Conservation (phyloP, 768 basidiomycete species). For the Gymnopilus dilepis region DNA sequence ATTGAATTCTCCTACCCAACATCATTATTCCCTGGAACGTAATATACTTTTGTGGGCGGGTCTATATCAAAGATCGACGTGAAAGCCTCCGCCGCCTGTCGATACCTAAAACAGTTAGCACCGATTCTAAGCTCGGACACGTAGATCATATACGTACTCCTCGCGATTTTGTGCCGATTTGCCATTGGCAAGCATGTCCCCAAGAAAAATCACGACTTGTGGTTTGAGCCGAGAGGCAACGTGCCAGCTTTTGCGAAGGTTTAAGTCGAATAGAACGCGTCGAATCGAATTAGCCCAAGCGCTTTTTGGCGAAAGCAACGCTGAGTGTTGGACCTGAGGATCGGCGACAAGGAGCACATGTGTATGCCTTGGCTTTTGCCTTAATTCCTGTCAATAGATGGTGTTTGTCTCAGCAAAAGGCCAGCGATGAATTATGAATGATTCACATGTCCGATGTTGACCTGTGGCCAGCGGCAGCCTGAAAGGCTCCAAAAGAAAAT, state of each 20-base stretch:
- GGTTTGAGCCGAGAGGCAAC: constrained; percentile 61
- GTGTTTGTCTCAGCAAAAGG: not conserved
- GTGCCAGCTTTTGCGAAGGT: constrained; percentile 75
- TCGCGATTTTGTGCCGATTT: constrained; percentile 52
- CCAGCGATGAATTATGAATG: constrained; percentile 5
- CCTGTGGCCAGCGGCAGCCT: constrained; percentile 64
- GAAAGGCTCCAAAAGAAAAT: constrained; percentile 63
- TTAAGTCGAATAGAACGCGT: constrained; percentile 56
- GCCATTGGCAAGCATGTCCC: constrained; percentile 77
- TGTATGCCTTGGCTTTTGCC: constrained; percentile 34
- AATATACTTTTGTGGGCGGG: constrained; percentile 49
- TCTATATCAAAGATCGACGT: constrained; percentile 59
- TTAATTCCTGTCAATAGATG: constrained; percentile 8
- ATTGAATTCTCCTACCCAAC: constrained; percentile 52
- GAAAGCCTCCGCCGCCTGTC: constrained; percentile 63
- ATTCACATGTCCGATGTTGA: constrained; percentile 31
- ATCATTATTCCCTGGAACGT: constrained; percentile 84
- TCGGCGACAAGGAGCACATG: constrained; percentile 76
- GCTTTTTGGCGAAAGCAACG: constrained; percentile 38
- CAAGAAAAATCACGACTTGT: constrained; percentile 73
- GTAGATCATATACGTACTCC: constrained; percentile 37
- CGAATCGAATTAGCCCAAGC: constrained; percentile 48
- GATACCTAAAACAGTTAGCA: constrained; percentile 52
- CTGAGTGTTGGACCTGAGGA: constrained; percentile 59
- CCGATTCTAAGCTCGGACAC: not conserved